Percentiles rank a stretch among this genome's conserved stretches.
phyloP scores from a whole-genome alignment of 768 basidiomycete species.

The Polyporus arcularius region DNA sequence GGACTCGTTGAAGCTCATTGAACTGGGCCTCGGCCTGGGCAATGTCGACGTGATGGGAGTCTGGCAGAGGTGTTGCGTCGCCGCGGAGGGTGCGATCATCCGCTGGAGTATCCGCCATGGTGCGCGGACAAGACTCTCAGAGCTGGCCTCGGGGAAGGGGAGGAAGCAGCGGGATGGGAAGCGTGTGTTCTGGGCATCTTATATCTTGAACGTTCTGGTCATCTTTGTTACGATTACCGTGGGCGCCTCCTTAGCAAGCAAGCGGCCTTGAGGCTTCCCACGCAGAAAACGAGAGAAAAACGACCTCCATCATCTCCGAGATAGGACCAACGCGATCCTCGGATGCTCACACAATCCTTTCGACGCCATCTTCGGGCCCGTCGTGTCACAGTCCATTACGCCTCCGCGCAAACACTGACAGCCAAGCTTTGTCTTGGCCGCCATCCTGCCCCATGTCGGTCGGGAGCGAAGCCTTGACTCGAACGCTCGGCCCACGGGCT shows the following conservation, averaged over 20 bases:
- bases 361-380: no score
- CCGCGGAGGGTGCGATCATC: constrained; percentile 30
- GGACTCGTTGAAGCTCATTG: constrained; percentile 49
- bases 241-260: constrained; percentile 5
- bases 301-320: no score
- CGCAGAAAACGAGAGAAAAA: background rate
- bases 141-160: constrained; percentile 1
- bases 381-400: no score
- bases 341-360: no score
- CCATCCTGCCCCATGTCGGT: no score
- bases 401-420: no score
- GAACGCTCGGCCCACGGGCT: background rate
- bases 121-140: background rate
- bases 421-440: no score
- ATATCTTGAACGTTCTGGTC: constrained; percentile 6
- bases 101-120: constrained; percentile 30
- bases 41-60: constrained; percentile 47
- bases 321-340: no score
- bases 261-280: background rate
- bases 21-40: constrained; percentile 52
- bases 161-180: background rate
- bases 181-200: background rate
- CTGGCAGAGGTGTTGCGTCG: constrained; percentile 18
- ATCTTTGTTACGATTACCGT: constrained; percentile 2
- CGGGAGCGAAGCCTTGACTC: background rate